phyloP scores from a whole-genome alignment of 768 basidiomycete genomes.

The Mycena pura region DNA sequence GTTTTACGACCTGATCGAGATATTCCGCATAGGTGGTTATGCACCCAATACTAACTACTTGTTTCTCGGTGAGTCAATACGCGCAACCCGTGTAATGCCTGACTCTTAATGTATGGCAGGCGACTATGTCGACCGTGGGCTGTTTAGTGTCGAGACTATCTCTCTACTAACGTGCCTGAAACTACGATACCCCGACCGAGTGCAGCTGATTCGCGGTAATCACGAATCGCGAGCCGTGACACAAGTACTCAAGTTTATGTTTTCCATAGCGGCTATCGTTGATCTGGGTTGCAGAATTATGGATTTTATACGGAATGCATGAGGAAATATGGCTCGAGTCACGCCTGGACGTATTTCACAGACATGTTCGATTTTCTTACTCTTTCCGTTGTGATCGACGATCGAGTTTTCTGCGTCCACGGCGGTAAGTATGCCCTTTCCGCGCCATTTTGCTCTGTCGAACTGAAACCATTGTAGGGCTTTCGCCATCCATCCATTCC shows the following conservation, averaged over 20 bases:
- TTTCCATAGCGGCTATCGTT: constrained; percentile 34
- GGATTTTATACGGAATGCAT: constrained; percentile 99
- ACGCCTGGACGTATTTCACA: constrained; percentile 99
- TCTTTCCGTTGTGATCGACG: constrained; percentile 96
- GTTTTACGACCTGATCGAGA: constrained; percentile 99
- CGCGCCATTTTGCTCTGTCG: constrained; percentile 10
- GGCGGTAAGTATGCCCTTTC: constrained; percentile 67
- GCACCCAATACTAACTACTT: constrained; percentile 98
- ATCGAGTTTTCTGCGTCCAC: constrained; percentile 98
- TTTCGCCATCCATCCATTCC: constrained; percentile 97
- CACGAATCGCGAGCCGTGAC: constrained; percentile 98
- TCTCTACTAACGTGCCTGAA: constrained; percentile 97
- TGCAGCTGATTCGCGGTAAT: constrained; percentile 96
- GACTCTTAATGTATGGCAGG: constrained; percentile 55
- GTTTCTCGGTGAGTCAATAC: constrained; percentile 81
- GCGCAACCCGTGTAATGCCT: background rate
- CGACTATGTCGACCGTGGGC: constrained; percentile 97
- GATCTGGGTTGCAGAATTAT: constrained; percentile 74
- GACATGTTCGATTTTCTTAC: constrained; percentile 99
- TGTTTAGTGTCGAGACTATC: constrained; percentile 98
- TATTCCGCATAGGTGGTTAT: constrained; percentile 97
- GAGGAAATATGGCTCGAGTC: constrained; percentile 93
- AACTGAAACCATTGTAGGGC: constrained; percentile 55
- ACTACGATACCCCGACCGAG: constrained; percentile 93
- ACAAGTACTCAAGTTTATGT: constrained; percentile 67